Evolutionary conservation across 441 rosid species (phyloP), one percentile per base, ranked within the genome.

Genomic region (Croton laevigatus): DNA sequence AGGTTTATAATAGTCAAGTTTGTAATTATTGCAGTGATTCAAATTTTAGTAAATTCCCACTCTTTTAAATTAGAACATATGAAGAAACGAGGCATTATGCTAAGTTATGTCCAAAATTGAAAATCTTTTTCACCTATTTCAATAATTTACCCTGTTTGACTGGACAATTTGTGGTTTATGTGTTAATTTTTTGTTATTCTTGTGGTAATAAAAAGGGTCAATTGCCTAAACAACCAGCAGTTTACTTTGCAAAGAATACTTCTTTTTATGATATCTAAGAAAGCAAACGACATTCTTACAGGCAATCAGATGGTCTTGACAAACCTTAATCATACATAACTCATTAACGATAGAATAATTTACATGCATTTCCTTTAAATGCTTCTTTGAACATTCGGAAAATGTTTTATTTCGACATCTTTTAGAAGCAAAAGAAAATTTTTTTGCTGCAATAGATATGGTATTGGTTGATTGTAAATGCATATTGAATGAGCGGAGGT

Each of bases 151-250:
- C 42, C 42, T 38, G 42, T 8, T 2, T 38, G 42, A 38, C 42
- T 38, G 42, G 4, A 8, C 7, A 66, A 70, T 46, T 27, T 69
- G 66, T 22, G 40, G 61, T 66, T 42, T 58, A 59, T 69, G 42
- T 59, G n/a, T 32, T 36, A 51, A 13, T 19, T 59, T n/a, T n/a
- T 65, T 64, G 37, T 38, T 38, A 27, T 54, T 59, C 20, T 59
- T 4, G n/a, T n/a, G 36, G n/a, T 49, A 42, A 55, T 19, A 36
- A 37, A 37, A 46, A 42, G 17, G 22, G 42, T 51, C 62, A 20
- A 59, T 11, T 20, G 57, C 27, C 8, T 37, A 37, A 37, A 45
- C 19, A 17, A 37, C 54, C 57, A 49, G 17, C 22, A 53, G 8
- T 27, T 59, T n/a, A 23, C 14, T 17, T 59, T 54, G 20, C 14